Base-by-base conservation (phyloP, 306 rosid species). In the Delonix regia region DNA sequence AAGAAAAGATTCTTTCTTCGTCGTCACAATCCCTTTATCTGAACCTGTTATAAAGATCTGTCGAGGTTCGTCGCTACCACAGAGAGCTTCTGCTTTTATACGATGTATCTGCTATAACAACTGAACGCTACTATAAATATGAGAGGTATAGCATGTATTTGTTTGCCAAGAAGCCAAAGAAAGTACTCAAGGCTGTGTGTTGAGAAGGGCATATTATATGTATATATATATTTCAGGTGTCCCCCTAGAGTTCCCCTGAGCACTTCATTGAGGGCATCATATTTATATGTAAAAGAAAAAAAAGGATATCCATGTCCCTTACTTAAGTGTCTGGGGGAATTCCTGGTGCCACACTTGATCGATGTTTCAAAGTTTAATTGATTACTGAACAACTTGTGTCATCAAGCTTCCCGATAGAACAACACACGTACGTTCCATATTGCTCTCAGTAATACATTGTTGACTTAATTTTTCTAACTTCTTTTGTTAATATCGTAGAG, bases 321-420 rank as follows among this genome's bases (percentile, higher is more conserved):
- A 42, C 69, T 82, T 81, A 82, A 82, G 85, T 82, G 85, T 82
- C 76, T 82, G 85, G 85, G 85, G 85, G 85, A 82, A 82, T 82
- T 76, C n/a, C 55, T 0, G 82, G 78, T 22, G 78, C 18, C 48
- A 51, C 74, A n/a, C n/a, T n/a, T n/a, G n/a, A n/a, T 42, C 71
- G 78, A 78, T 42, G 45, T 61, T 45, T 74, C 9, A 16, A 39
- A 9, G 22, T 16, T 42, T 10, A 30, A 1, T n/a, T n/a, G n/a
- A n/a, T n/a, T n/a, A n/a, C n/a, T n/a, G n/a, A n/a, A n/a, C n/a
- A n/a, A n/a, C n/a, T n/a, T 42, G 10, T 42, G 10, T 42, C 48
- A 42, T 42, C n/a, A 9, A 1, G 1, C 12, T 42, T 42, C 48
- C 1, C 48, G n/a, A n/a, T n/a, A n/a, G n/a, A n/a, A n/a, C n/a